Conservation (phyloP, 306 rosid species). For the Gleditsia sinensis region DNA sequence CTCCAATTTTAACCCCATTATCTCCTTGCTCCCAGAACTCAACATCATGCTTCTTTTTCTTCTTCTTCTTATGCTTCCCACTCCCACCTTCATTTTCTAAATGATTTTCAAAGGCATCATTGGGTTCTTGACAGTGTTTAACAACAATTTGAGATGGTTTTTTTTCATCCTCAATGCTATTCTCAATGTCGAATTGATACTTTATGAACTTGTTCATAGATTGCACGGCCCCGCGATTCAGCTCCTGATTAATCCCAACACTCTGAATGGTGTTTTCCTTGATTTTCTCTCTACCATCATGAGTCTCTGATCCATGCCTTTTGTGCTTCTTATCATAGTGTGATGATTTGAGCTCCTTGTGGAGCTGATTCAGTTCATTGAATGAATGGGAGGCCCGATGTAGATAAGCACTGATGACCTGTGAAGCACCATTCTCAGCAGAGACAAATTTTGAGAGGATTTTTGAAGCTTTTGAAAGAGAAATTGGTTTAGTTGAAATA, state of each 20-base stretch:
- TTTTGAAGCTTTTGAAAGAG: constrained; percentile 33
- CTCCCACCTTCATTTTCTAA: background rate
- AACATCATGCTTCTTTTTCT: background rate
- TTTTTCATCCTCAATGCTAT: background rate
- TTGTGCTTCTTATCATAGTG: constrained; percentile 15
- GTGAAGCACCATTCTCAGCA: constrained; percentile 35
- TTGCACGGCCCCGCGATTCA: background rate
- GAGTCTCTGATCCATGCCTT: background rate
- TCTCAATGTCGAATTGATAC: background rate
- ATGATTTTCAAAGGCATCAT: background rate
- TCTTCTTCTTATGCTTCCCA: background rate
- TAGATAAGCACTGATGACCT: constrained; percentile 19
- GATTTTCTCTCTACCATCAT: background rate
- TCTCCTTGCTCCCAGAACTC: background rate
- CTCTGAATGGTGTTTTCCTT: background rate
- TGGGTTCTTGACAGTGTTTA: background rate
- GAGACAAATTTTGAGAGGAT: constrained; percentile 21
- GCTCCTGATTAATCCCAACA: constrained; percentile 1
- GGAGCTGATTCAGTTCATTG: constrained; percentile 15
- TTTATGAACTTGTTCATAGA: background rate
- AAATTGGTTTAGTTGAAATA: constrained; percentile 1
- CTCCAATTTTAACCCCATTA: constrained; percentile 8
- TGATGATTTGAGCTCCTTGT: constrained; percentile 20
- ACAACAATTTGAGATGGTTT: background rate
- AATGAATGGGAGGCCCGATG: background rate